Percentiles rank a stretch among this genome's conserved stretches.
phyloP scores from a whole-genome alignment of 352 stramenopile genomes.

The Peronospora farinosa region DNA sequence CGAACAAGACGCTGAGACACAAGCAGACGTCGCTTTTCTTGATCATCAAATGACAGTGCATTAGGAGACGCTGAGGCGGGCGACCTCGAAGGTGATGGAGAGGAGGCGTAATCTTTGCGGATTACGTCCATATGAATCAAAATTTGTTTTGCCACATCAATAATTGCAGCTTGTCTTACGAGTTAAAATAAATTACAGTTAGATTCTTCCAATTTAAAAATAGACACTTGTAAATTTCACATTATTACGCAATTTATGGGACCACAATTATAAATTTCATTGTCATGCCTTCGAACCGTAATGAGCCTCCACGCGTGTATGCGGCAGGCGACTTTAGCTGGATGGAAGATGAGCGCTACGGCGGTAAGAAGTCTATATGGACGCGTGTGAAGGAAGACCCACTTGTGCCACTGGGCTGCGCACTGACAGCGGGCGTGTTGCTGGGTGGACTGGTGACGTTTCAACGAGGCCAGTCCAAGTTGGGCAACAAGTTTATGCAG shows the following conservation, averaged over 20 bases:
- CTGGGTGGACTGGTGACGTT: conserved; percentile 68
- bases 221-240: too few relatives aligned
- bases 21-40: not conserved
- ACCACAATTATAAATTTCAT: not conserved
- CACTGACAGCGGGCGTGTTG: conserved; percentile 56
- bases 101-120: conserved; percentile 12
- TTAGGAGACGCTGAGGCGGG: not conserved
- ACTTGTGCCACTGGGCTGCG: conserved; percentile 67
- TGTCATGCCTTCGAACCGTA: conserved; percentile 13
- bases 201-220: too few relatives aligned
- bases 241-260: too few relatives aligned
- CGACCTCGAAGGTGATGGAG: conserved; percentile 10
- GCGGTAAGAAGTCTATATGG: conserved; percentile 59
- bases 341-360: conserved; percentile 49
- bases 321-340: conserved; percentile 58
- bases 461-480: conserved; percentile 59
- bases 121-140: conserved; percentile 15
- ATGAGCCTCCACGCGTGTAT: conserved; percentile 22
- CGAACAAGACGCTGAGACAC: conserved; percentile 4
- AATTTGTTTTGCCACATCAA: not conserved
- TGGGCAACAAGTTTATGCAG: conserved; percentile 82
- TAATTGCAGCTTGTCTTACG: too few relatives aligned
- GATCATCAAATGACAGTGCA: not conserved
- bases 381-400: conserved; percentile 64
- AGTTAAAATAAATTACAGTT: too few relatives aligned